These are phyloP conservation scores for Trichophyton mentagrophytes DNA, from an alignment of 2,329 filamentous ascomycete species.

Conservation along the genomic window DNA sequence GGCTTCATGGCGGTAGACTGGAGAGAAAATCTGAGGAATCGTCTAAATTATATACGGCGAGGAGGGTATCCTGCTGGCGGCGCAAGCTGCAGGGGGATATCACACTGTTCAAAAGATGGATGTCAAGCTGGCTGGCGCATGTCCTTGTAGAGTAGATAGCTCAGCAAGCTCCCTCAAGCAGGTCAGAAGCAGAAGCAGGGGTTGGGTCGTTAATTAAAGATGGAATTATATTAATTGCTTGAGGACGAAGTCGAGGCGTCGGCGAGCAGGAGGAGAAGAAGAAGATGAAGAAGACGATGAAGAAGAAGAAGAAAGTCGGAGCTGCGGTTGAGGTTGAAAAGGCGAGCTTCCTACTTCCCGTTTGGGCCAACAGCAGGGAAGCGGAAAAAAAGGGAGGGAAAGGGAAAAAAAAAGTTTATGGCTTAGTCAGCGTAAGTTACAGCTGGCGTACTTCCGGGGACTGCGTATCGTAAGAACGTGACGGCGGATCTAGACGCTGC, in stretches of 20 bases:
- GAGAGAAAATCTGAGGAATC: neutral
- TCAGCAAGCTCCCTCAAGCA: neutral
- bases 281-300: constrained; percentile 10
- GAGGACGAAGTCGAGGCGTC: constrained; percentile 11
- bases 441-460: neutral
- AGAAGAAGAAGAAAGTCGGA: constrained; percentile 11
- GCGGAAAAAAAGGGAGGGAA: neutral
- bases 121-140: neutral
- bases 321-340: constrained; percentile 7
- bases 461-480: neutral
- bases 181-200: neutral
- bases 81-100: neutral
- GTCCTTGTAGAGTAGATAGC: neutral
- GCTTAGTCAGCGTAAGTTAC: neutral
- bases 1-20: constrained; percentile 61
- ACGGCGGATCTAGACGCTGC: neutral
- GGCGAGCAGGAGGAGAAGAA: neutral
- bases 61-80: neutral
- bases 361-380: neutral
- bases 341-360: constrained; percentile 8
- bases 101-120: neutral
- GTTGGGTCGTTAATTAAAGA: neutral
- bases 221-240: neutral
- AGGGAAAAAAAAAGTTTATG: neutral
- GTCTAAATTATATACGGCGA: neutral